Conservation (phyloP, 176 grass and related monocot genomes). For the Paspalum notatum region DNA sequence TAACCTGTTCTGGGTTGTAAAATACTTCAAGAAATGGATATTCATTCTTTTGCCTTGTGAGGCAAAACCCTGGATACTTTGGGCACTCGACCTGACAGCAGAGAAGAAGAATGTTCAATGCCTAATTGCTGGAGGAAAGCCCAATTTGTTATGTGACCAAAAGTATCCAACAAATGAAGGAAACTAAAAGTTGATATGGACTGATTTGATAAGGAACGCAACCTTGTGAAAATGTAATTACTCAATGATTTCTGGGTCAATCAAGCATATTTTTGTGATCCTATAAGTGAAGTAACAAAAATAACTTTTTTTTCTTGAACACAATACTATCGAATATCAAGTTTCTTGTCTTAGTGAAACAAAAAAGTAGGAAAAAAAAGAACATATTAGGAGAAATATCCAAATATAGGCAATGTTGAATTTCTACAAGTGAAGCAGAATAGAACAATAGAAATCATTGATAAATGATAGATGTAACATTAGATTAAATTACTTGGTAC, state of each 20-base stretch:
- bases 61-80: conserved; percentile 97
- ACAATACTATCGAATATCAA: not conserved
- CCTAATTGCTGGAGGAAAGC: not conserved
- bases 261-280: not conserved
- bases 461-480: not conserved
- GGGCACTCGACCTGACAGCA: conserved; percentile 82
- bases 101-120: conserved; percentile 4
- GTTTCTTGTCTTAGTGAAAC: not conserved
- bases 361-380: not conserved
- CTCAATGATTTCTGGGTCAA: not conserved
- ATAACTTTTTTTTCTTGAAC: not conserved
- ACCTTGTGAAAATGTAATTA: not conserved
- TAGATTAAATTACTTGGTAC: not conserved
- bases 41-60: conserved; percentile 81
- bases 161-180: conserved; percentile 16
- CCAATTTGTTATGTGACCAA: not conserved
- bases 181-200: not conserved
- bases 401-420: not conserved
- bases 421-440: not conserved
- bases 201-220: conserved; percentile 27
- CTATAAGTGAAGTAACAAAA: conserved; percentile 7
- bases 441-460: not conserved
- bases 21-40: conserved; percentile 99
- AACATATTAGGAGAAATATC: not conserved
- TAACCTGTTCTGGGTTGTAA: conserved; percentile 88